Conservation (phyloP, 352 stramenopile genomes). For the Phytopythium montanum region DNA sequence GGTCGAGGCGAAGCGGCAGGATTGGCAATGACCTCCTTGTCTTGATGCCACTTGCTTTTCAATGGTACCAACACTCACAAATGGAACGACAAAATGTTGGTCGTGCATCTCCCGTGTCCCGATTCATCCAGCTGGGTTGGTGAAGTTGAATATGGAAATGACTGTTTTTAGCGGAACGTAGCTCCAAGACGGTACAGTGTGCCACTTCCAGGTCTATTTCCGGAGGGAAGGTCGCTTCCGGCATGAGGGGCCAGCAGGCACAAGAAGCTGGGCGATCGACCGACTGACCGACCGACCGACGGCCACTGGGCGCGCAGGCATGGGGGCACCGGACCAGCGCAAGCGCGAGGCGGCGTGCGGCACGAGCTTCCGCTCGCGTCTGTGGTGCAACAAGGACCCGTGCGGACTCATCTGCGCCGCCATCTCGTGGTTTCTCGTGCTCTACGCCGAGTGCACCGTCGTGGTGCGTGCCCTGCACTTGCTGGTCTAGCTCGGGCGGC, state of each 20-base stretch:
- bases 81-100: slow-evolving; percentile 1
- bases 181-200: neutral
- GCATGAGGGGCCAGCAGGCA: neutral
- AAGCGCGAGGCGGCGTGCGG: slow-evolving; percentile 51
- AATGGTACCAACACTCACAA: neutral
- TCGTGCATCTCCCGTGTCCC: too few species aligned
- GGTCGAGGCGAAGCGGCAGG: neutral
- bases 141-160: too few species aligned
- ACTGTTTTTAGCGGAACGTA: neutral
- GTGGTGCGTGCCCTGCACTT: slow-evolving; percentile 41
- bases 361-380: slow-evolving; percentile 74
- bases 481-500: neutral
- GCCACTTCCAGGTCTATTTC: neutral
- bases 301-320: slow-evolving; percentile 21
- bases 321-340: slow-evolving; percentile 34
- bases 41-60: neutral
- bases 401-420: slow-evolving; percentile 89
- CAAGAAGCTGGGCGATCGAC: neutral
- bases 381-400: slow-evolving; percentile 91
- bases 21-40: neutral
- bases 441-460: slow-evolving; percentile 90
- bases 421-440: slow-evolving; percentile 89
- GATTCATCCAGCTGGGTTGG: too few species aligned
- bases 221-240: neutral
- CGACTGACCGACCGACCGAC: neutral